Percentiles rank a stretch among this genome's conserved stretches.
These are phyloP conservation scores for Ustilago curta DNA, from an alignment of 1,284 basidiomycete genomes.

Conservation along the genomic window DNA sequence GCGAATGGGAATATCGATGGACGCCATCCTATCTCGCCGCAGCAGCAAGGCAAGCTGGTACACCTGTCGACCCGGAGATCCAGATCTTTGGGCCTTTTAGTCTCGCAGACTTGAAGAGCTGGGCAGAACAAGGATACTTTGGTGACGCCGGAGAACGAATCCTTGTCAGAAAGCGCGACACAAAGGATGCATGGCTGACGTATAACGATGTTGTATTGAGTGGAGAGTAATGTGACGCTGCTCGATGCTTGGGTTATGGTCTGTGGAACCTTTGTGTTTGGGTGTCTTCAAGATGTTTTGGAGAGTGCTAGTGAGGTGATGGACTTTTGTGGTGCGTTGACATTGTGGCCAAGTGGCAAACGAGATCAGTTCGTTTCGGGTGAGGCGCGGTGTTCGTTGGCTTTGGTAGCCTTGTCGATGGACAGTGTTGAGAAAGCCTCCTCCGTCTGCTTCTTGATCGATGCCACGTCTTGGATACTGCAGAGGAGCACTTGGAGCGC, in stretches of 20 bases:
- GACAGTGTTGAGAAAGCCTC: no score
- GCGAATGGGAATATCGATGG: constrained; percentile 64
- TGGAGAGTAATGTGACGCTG: not conserved
- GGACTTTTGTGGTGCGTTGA: no score
- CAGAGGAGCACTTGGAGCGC: no score
- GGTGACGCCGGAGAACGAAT: constrained; percentile 59
- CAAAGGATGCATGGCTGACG: constrained; percentile 32
- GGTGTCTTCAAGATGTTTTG: not conserved
- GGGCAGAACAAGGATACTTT: constrained; percentile 65
- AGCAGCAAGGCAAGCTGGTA: constrained; percentile 39
- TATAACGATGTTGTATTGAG: constrained; percentile 20
- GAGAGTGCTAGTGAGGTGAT: not conserved
- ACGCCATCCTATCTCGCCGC: constrained; percentile 59
- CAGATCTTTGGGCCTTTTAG: constrained; percentile 63
- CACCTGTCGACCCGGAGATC: constrained; percentile 46
- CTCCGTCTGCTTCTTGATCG: no score
- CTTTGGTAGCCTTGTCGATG: no score
- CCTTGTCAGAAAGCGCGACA: constrained; percentile 34
- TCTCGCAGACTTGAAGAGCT: constrained; percentile 45
- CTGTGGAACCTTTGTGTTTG: not conserved
- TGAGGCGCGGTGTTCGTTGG: no score
- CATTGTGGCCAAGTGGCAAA: no score
- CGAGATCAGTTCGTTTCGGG: no score
- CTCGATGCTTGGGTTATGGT: not conserved
- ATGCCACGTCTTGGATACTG: no score